Evolutionary conservation across 169 alveolate genomes (phyloP).

Genomic region (Plasmodium sp.): DNA sequence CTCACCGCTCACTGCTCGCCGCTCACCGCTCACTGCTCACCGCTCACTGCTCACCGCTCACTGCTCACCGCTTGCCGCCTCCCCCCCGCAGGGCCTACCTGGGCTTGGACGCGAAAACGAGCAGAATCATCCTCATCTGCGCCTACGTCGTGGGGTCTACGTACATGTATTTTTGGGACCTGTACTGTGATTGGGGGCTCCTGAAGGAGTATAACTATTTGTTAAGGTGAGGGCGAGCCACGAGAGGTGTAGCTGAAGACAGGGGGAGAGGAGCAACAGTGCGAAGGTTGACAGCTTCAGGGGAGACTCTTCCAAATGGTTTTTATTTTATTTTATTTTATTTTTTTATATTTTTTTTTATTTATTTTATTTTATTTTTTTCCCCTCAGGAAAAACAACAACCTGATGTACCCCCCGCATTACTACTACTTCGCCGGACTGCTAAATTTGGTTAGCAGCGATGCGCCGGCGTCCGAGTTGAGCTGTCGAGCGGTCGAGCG

Average conservation of each 20-base stretch:
- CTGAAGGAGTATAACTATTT: constrained; percentile 75
- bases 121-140: constrained; percentile 79
- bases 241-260: neutral
- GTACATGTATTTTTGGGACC: constrained; percentile 90
- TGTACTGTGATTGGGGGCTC: constrained; percentile 91
- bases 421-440: constrained; percentile 78
- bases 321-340: too few species aligned
- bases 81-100: constrained; percentile 17
- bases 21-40: neutral
- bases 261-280: neutral
- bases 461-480: neutral
- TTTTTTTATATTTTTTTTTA: neutral
- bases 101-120: constrained; percentile 73
- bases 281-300: neutral
- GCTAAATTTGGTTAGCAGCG: constrained; percentile 58
- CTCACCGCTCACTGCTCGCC: too few species aligned
- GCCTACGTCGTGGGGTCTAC: constrained; percentile 87
- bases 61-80: neutral
- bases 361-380: neutral
- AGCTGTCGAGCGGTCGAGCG: too few species aligned
- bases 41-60: neutral
- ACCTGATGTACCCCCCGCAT: constrained; percentile 78
- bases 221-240: constrained; percentile 52
- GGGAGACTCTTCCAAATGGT: neutral
- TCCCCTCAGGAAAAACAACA: constrained; percentile 44